Evolutionary conservation across 768 basidiomycete genomes (phyloP), one percentile per base, ranked within the genome.

Genomic region (Rhizopogon roseolus): DNA sequence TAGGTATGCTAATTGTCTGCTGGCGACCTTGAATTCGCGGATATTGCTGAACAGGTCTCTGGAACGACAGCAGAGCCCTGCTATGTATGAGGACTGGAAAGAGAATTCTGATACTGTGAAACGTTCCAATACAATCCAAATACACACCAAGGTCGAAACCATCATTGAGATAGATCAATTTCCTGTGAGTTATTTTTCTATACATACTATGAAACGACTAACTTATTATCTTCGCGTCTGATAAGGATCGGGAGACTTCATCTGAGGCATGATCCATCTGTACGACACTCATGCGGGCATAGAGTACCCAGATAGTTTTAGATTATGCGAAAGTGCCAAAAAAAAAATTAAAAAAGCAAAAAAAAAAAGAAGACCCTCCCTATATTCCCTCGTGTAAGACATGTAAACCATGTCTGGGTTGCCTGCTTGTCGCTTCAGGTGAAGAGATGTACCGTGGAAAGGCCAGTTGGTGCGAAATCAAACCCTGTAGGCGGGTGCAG

Each of bases 1-100:
- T 6, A 64, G 61, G 3, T 63, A 65, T 42, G 54, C 60, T 40
- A 64, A 57, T 32, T 54, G 54, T 29, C 5, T 62, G 17, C 43
- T 64, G 6, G 58, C 61, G 7, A 51, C 56, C 4, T 6, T 65
- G 45, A 64, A 64, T 29, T 54, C 57, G 13, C 56, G 54, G 1
- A 37, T 53, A 11, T 39, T 57, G 14, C 43, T 63, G 27, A 50
- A 58, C 28, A 45, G 4, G 10, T 41, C 22, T 6, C 28, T 53
- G 1, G 25, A 65, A 22, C 28, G 1, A 2, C 25, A 22, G 6
- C 19, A 34, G 34, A 32, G 25, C 19, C 25, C 22, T 42, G 41
- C 50, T 7, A 7, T 51, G 5, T 48, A 34, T 17, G 28, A 52
- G 1, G 17, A 29, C 17, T 32, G 17, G 42, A 28, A 29, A 16